phyloP scores from a whole-genome alignment of 495 filamentous ascomycete species.

The Aspergillus diversus region DNA sequence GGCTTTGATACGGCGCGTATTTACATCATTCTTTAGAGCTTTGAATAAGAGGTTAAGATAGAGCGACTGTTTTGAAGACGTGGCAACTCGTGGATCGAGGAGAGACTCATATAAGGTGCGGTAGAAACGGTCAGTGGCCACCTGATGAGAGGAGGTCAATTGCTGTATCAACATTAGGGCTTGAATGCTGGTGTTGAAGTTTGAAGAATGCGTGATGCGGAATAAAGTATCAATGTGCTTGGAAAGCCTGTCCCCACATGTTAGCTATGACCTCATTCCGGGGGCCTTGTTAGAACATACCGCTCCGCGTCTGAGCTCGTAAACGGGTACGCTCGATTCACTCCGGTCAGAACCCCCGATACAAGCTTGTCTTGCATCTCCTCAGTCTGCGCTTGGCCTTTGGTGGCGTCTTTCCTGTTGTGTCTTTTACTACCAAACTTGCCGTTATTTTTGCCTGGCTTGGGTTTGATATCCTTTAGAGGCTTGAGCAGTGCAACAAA shows the following conservation, averaged over 20 bases:
- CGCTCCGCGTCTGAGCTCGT: slow-evolving; percentile 75
- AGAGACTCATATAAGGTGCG: slow-evolving; percentile 93
- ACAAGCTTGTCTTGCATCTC: slow-evolving; percentile 87
- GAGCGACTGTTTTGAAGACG: slow-evolving; percentile 90
- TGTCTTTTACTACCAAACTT: slow-evolving; percentile 31
- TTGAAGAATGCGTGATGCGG: slow-evolving; percentile 92
- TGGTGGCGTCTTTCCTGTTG: slow-evolving; percentile 52
- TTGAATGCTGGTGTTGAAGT: slow-evolving; percentile 98
- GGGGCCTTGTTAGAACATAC: slow-evolving; percentile 45
- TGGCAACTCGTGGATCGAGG: slow-evolving; percentile 82
- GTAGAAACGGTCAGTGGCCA: slow-evolving; percentile 86
- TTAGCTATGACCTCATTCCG: slow-evolving; percentile 19
- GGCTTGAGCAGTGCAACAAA: slow-evolving; percentile 79
- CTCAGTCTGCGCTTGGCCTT: slow-evolving; percentile 55
- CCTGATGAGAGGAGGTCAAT: slow-evolving; percentile 76
- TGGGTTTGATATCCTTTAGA: slow-evolving; percentile 38
- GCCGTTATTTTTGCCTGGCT: slow-evolving; percentile 31
- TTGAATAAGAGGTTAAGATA: slow-evolving; percentile 92
- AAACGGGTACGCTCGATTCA: slow-evolving; percentile 95
- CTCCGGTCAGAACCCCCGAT: slow-evolving; percentile 86
- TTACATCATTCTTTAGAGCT: slow-evolving; percentile 82
- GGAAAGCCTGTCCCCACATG: slow-evolving; percentile 60
- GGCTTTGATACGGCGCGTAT: slow-evolving; percentile 86
- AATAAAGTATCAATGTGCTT: slow-evolving; percentile 92
- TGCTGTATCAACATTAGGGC: slow-evolving; percentile 96